A percentile compares a stretch with the other conserved stretches of the same genome.
These are phyloP conservation scores for Cystobasidiaceae sp. DNA, from an alignment of 1,284 basidiomycete species.

Conservation along the genomic window DNA sequence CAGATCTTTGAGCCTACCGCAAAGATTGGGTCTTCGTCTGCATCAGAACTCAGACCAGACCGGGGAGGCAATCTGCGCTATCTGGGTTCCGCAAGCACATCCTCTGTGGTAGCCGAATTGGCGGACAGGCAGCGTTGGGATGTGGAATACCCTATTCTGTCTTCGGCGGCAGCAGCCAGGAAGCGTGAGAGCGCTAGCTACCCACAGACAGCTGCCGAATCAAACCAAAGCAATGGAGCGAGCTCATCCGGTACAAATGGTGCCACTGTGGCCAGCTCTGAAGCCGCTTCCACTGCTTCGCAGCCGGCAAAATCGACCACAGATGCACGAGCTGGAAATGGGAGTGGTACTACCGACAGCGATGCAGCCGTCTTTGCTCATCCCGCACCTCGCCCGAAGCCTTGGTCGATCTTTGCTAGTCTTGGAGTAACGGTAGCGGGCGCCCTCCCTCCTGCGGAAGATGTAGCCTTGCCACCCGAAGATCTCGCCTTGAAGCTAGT, in stretches of 20 bases:
- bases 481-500: slow-evolving; percentile 19
- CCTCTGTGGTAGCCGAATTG: slow-evolving; percentile 22
- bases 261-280: too few relatives aligned
- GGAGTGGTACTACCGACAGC: background rate
- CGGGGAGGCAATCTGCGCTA: slow-evolving; percentile 20
- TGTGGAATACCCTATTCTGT: slow-evolving; percentile 5
- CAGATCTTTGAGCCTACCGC: too few relatives aligned
- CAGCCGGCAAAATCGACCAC: background rate
- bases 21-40: background rate
- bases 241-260: too few relatives aligned
- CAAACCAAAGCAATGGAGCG: too few relatives aligned
- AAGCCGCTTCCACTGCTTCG: too few relatives aligned
- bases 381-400: background rate
- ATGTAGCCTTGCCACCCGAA: slow-evolving; percentile 18
- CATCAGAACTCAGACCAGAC: slow-evolving; percentile 8
- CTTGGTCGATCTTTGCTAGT: slow-evolving; percentile 27
- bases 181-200: background rate
- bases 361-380: background rate
- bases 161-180: background rate
- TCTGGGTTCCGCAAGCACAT: slow-evolving; percentile 22
- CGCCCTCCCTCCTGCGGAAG: slow-evolving; percentile 24
- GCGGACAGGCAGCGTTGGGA: slow-evolving; percentile 22
- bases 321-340: background rate
- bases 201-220: too few relatives aligned
- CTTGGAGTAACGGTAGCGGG: slow-evolving; percentile 14